Percentiles rank a stretch among this genome's conserved stretches.
Evolutionary conservation across 2,329 filamentous ascomycete species (phyloP).

Genomic region (Alternaria sp.): DNA sequence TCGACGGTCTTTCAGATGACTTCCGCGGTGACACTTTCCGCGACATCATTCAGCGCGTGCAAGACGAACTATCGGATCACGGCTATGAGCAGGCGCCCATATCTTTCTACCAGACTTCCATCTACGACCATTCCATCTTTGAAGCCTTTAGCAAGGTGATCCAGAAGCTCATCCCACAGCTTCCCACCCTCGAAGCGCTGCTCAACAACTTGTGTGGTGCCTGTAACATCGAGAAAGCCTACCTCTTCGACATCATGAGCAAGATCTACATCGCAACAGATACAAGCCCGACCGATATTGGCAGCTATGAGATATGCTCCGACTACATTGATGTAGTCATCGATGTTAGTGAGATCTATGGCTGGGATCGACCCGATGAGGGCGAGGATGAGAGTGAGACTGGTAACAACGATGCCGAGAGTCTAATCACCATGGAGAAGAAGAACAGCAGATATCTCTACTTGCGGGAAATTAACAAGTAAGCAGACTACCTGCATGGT

Average conservation of each 20-base stretch:
- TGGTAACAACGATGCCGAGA: slow-evolving; percentile 64
- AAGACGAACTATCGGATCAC: slow-evolving; percentile 92
- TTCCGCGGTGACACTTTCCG: slow-evolving; percentile 96
- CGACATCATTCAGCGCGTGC: slow-evolving; percentile 94
- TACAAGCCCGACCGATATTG: slow-evolving; percentile 89
- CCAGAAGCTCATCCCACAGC: slow-evolving; percentile 92
- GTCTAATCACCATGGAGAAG: slow-evolving; percentile 67
- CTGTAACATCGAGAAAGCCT: slow-evolving; percentile 96
- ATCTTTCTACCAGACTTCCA: slow-evolving; percentile 94
- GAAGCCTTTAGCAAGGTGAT: slow-evolving; percentile 99
- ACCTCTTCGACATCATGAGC: slow-evolving; percentile 95
- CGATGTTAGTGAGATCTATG: slow-evolving; percentile 94
- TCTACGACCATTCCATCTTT: slow-evolving; percentile 98
- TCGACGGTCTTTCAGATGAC: slow-evolving; percentile 95
- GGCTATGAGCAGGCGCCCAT: slow-evolving; percentile 94
- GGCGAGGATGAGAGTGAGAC: slow-evolving; percentile 48
- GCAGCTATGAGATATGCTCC: slow-evolving; percentile 96
- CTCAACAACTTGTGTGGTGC: slow-evolving; percentile 93
- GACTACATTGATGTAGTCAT: slow-evolving; percentile 99
- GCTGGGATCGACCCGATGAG: slow-evolving; percentile 63
- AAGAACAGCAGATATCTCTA: slow-evolving; percentile 67
- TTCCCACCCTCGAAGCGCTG: slow-evolving; percentile 90
- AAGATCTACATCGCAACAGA: slow-evolving; percentile 99
- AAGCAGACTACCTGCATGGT: slow-evolving; percentile 32
- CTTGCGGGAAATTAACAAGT: slow-evolving; percentile 71